A percentile compares a stretch with the other conserved stretches of the same genome.
Evolutionary conservation across 2,329 filamentous ascomycete genomes (phyloP).

Genomic region (Ilyonectria destructans): DNA sequence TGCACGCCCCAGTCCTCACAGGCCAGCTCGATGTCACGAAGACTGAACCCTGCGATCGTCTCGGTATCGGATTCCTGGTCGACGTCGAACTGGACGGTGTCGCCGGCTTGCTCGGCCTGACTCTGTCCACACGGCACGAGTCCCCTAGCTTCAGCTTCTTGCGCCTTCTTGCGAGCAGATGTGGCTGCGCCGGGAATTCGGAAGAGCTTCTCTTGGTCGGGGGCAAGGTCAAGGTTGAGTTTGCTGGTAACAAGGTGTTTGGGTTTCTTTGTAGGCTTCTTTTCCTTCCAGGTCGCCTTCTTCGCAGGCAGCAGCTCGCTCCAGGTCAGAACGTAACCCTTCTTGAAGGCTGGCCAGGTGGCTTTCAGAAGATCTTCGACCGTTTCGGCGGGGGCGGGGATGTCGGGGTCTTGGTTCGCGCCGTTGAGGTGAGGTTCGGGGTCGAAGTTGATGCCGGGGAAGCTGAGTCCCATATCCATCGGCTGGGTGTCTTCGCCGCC

Average conservation of each 20-base stretch:
- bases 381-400: slow-evolving; percentile 80
- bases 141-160: slow-evolving; percentile 68
- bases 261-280: slow-evolving; percentile 84
- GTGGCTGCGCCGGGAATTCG: slow-evolving; percentile 77
- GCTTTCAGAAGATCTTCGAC: slow-evolving; percentile 84
- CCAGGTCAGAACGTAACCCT: slow-evolving; percentile 83
- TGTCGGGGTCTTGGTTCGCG: slow-evolving; percentile 73
- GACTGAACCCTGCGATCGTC: slow-evolving; percentile 80
- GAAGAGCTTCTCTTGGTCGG: slow-evolving; percentile 90
- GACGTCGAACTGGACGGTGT: slow-evolving; percentile 61
- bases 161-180: slow-evolving; percentile 68
- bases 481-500: slow-evolving; percentile 54
- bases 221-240: slow-evolving; percentile 86
- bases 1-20: slow-evolving; percentile 89
- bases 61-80: slow-evolving; percentile 73
- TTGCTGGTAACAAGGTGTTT: slow-evolving; percentile 91
- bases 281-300: slow-evolving; percentile 83
- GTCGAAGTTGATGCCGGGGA: slow-evolving; percentile 65
- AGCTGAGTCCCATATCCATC: slow-evolving; percentile 54
- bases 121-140: slow-evolving; percentile 64
- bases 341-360: slow-evolving; percentile 86
- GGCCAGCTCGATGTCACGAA: slow-evolving; percentile 87
- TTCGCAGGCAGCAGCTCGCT: slow-evolving; percentile 88
- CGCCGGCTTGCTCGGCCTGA: slow-evolving; percentile 54
- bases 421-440: slow-evolving; percentile 62